phyloP scores from a whole-genome alignment of 441 rosid species.

The Populus trichocarpa region DNA sequence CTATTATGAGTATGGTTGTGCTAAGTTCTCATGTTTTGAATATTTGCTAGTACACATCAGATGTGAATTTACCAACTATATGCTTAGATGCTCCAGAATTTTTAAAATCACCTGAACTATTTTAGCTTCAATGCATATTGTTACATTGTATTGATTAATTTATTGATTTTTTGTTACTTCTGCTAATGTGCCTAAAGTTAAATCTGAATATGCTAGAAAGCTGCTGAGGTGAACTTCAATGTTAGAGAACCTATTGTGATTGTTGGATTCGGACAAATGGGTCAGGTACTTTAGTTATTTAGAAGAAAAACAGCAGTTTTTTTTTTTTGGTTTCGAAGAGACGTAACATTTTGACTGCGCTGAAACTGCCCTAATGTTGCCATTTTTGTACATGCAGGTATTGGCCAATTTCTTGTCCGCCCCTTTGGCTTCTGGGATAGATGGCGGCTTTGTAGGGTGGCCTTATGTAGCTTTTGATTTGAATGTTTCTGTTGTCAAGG shows the following conservation, averaged over 20 bases:
- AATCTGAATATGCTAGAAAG: conserved; percentile 41
- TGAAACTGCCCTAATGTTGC: not conserved
- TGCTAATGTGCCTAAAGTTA: conserved; percentile 9
- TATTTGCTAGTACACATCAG: not conserved
- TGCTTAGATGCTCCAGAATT: not conserved
- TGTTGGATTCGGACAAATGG: conserved; percentile 95
- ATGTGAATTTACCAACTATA: not conserved
- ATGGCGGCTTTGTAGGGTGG: conserved; percentile 57
- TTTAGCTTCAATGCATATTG: not conserved
- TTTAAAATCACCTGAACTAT: not conserved
- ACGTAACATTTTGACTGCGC: conserved; percentile 1
- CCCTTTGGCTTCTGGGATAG: conserved; percentile 71
- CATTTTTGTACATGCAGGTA: conserved; percentile 48
- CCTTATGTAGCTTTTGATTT: conserved; percentile 92
- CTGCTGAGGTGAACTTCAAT: conserved; percentile 56
- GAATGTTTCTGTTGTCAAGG: conserved; percentile 88
- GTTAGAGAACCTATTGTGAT: conserved; percentile 85
- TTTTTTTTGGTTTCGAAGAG: not conserved
- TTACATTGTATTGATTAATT: not conserved
- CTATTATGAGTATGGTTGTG: conserved; percentile 1
- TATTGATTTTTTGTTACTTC: not conserved
- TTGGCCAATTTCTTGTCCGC: conserved; percentile 89
- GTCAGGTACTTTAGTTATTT: conserved; percentile 54
- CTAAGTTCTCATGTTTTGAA: not conserved
- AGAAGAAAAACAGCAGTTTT: conserved; percentile 4